These are phyloP conservation scores for Hanseniaspora hatyaiensis DNA, from an alignment of 805 yeast species.

Conservation along the genomic window DNA sequence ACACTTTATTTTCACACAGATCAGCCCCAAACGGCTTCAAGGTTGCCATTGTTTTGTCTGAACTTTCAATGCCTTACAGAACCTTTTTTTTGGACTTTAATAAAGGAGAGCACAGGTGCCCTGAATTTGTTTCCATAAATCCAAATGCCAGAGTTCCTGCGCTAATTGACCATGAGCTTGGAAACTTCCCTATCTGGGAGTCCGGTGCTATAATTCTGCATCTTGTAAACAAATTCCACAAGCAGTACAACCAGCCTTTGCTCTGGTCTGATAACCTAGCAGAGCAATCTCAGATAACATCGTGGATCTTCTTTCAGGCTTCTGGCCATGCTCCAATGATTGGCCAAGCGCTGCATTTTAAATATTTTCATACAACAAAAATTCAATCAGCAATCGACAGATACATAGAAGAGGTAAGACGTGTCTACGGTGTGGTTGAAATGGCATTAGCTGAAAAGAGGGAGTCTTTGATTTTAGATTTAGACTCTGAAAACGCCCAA, in stretches of 20 bases:
- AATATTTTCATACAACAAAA: constrained; percentile 75
- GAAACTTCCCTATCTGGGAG: constrained; percentile 82
- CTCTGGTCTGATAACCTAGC: constrained; percentile 62
- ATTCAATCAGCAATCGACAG: constrained; percentile 84
- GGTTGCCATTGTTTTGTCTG: constrained; percentile 81
- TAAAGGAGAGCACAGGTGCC: constrained; percentile 82
- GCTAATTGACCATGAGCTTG: constrained; percentile 73
- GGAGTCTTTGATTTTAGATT: constrained; percentile 78
- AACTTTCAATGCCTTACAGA: constrained; percentile 63
- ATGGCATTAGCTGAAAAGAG: constrained; percentile 90
- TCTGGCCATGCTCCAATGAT: constrained; percentile 98
- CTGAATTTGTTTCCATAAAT: constrained; percentile 84
- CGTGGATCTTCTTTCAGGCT: constrained; percentile 91
- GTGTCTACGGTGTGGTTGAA: constrained; percentile 88
- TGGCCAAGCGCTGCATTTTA: constrained; percentile 90
- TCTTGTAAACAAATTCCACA: constrained; percentile 54
- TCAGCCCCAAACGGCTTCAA: constrained; percentile 95
- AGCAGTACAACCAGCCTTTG: constrained; percentile 59
- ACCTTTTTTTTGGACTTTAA: constrained; percentile 80
- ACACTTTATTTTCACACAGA: constrained; percentile 69
- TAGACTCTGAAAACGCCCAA: constrained; percentile 77
- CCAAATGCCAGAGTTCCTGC: constrained; percentile 97
- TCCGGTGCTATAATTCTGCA: constrained; percentile 84
- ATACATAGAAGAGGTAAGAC: constrained; percentile 80
- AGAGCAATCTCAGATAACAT: constrained; percentile 72